phyloP scores from a whole-genome alignment of 1,284 basidiomycete genomes.

The Ustilago vetiveriae region DNA sequence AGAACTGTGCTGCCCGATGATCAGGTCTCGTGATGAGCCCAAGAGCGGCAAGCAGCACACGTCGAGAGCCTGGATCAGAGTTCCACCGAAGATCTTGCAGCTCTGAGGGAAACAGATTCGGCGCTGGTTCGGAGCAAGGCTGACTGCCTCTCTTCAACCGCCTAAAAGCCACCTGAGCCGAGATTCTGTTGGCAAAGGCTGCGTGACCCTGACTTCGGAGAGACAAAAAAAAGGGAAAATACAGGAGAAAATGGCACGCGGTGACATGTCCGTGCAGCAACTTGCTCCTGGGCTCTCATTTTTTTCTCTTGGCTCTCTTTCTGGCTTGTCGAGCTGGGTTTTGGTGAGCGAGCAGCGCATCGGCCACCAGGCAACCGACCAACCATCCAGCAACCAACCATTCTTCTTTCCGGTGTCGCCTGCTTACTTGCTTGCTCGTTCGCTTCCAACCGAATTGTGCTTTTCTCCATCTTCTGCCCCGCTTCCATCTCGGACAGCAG shows the following conservation, averaged over 20 bases:
- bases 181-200: constrained; percentile 2
- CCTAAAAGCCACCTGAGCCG: constrained; percentile 16
- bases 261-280: no score
- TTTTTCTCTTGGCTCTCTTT: constrained; percentile 1
- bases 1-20: constrained; percentile 1
- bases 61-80: neutral
- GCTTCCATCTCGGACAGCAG: no score
- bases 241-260: no score
- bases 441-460: neutral
- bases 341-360: no score
- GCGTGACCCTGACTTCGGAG: constrained; percentile 5
- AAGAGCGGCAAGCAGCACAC: no score
- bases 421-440: neutral
- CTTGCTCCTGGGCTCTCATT: no score
- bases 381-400: no score
- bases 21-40: no score
- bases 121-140: neutral
- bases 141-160: no score
- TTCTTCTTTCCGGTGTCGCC: neutral
- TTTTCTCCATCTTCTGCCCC: constrained; percentile 1
- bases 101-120: no score
- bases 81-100: constrained; percentile 8
- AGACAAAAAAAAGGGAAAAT: no score
- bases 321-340: no score
- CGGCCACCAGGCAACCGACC: constrained; percentile 3